A percentile compares a stretch with the other conserved stretches of the same genome.
Evolutionary conservation across 352 stramenopile species (phyloP).

Genomic region (Globisporangium echinulatum): DNA sequence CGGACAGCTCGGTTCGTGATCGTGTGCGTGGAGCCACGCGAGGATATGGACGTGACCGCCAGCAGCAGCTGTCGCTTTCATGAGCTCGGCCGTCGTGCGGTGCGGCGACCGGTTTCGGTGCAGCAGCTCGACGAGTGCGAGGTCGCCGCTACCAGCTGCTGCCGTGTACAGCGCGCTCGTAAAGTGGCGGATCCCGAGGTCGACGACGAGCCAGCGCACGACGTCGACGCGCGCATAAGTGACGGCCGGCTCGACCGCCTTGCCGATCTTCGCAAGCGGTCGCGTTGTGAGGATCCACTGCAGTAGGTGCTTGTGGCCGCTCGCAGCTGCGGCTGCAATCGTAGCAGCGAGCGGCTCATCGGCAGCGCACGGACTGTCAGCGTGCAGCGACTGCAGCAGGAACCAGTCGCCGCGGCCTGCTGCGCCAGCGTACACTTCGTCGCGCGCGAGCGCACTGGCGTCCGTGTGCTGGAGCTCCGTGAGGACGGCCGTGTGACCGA

Average conservation of each 20-base stretch:
- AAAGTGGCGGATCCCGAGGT: constrained; percentile 1
- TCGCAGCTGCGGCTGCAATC: background rate
- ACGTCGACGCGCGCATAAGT: background rate
- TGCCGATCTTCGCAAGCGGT: constrained; percentile 1
- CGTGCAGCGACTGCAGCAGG: background rate
- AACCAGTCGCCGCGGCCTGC: background rate
- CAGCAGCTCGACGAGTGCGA: constrained; percentile 1
- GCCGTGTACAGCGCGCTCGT: background rate
- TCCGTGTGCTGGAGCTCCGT: background rate
- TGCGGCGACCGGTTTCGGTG: background rate
- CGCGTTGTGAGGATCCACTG: background rate
- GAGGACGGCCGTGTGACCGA: background rate
- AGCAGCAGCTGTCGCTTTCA: constrained; percentile 2
- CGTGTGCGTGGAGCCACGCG: constrained; percentile 61
- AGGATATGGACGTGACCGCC: constrained; percentile 57
- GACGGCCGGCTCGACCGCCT: background rate
- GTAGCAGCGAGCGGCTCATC: background rate
- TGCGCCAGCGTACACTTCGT: constrained; percentile 1
- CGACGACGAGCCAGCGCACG: background rate
- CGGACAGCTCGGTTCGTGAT: constrained; percentile 1
- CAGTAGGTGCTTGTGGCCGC: background rate
- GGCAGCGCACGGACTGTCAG: background rate
- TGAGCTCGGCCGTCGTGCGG: background rate
- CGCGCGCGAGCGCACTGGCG: background rate
- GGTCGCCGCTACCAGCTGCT: background rate